phyloP scores from a whole-genome alignment of 2,329 filamentous ascomycete species.

The Podosphaera xanthii region DNA sequence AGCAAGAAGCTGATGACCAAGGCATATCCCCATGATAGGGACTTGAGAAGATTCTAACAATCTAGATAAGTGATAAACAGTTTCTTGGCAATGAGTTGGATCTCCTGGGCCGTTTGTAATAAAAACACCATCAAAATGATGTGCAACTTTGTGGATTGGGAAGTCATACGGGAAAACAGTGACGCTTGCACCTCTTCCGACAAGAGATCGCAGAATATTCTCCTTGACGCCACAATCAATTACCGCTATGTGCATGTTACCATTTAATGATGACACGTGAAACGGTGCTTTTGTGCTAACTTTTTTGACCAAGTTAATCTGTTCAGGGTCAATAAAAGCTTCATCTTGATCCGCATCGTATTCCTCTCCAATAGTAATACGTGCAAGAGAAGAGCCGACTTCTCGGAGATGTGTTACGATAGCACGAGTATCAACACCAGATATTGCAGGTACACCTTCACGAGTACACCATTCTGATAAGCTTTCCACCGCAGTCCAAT shows the following conservation, averaged over 20 bases:
- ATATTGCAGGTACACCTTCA: slow-evolving; percentile 88
- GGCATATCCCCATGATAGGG: slow-evolving; percentile 92
- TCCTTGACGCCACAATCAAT: slow-evolving; percentile 99
- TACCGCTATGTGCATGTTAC: slow-evolving; percentile 74
- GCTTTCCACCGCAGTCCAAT: slow-evolving; percentile 96
- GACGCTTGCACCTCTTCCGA: slow-evolving; percentile 73
- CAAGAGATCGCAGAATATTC: slow-evolving; percentile 91
- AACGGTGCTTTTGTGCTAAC: slow-evolving; percentile 98
- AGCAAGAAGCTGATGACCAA: slow-evolving; percentile 88
- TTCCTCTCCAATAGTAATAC: slow-evolving; percentile 87
- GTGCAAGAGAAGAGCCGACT: slow-evolving; percentile 84
- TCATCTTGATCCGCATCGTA: slow-evolving; percentile 98
- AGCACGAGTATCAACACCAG: slow-evolving; percentile 85
- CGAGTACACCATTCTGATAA: slow-evolving; percentile 84
- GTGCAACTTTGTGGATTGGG: slow-evolving; percentile 91
- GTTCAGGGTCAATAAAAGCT: slow-evolving; percentile 79
- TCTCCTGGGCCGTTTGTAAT: slow-evolving; percentile 98
- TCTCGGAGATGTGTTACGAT: slow-evolving; percentile 93
- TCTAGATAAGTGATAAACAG: slow-evolving; percentile 74
- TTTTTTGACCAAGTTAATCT: slow-evolving; percentile 88
- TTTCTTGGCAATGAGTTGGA: slow-evolving; percentile 87
- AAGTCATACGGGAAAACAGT: slow-evolving; percentile 94
- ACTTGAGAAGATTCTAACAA: slow-evolving; percentile 80
- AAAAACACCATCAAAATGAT: slow-evolving; percentile 96
- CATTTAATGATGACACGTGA: slow-evolving; percentile 66